Base-by-base conservation (phyloP, 176 grass and related monocot species). In the Musa beccarii region DNA sequence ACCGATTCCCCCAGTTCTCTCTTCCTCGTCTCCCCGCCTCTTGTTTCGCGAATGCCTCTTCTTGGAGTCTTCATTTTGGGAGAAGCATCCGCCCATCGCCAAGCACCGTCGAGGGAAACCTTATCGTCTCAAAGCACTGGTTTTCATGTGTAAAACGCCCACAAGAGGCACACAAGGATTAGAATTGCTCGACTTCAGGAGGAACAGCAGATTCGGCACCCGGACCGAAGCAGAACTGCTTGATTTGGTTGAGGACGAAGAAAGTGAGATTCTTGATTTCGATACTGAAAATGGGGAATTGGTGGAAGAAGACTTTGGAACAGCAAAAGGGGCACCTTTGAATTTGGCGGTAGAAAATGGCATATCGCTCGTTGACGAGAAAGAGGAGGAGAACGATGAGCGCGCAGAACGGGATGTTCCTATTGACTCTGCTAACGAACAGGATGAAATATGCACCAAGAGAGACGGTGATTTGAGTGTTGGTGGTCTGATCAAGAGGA, bases 401-500 rank as follows among this genome's bases (percentile, higher is more conserved):
- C 34, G 34, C 34, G 34, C 34, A 10, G 26, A 74, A 13, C 55
- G 43, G 1, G 72, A 66, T 71, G 69, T 53, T 62, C 9, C 22
- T 73, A 51, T 10, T 61, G 66, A 56, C 43, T 34, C 70, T 23
- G 23, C 68, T 4, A 51, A 64, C 21, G 53, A 69, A 49, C 54
- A 68, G 34, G 52, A 17, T 62, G 19, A 68, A 79, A 8, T 22
- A n/a, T 79, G 76, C 12, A 50, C 17, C 28, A 50, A 19, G 10
- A 53, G 54, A 51, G 49, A 54, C 20, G 65, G 72, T 62, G 75
- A 54, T n/a, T 80, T 80, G 79, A 72, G 55, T 34, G 70, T 72
- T 61, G 70, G 78, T 28, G 76, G 89, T 74, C 84, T 76, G 59
- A 81, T 86, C 21, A 87, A 82, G 80, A 85, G 75, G 66, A 87